Conservation (phyloP, 345 rosid species). For the Camelina hispida region DNA sequence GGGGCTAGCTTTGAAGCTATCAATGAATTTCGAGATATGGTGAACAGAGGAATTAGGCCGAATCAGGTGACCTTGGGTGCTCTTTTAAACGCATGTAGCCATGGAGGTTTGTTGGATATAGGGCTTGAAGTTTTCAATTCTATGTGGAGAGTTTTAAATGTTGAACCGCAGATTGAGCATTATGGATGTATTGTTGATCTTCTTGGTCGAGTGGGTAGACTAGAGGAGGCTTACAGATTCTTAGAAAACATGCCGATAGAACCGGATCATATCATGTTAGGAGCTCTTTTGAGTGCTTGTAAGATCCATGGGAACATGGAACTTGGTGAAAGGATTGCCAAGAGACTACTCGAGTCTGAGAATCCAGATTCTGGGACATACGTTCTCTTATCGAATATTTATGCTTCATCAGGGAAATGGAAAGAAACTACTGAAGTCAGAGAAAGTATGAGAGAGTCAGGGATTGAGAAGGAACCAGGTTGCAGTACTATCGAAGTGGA, state of each 20-base stretch:
- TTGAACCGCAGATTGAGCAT: constrained; percentile 66
- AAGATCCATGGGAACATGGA: constrained; percentile 59
- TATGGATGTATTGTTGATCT: constrained; percentile 72
- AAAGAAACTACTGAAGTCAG: constrained; percentile 57
- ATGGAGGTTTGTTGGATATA: constrained; percentile 62
- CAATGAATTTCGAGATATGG: constrained; percentile 51
- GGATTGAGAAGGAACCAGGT: constrained; percentile 69
- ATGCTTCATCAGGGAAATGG: constrained; percentile 66
- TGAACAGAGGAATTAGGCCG: constrained; percentile 51
- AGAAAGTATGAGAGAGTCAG: constrained; percentile 58
- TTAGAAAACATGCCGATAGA: constrained; percentile 48
- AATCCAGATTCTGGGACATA: constrained; percentile 61
- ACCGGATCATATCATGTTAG: constrained; percentile 66
- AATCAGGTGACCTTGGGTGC: constrained; percentile 61
- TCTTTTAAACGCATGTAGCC: constrained; percentile 69
- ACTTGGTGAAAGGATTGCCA: constrained; percentile 56
- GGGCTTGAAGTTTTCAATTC: constrained; percentile 60
- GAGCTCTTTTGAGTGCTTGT: constrained; percentile 69
- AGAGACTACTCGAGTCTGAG: constrained; percentile 46
- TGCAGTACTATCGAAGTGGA: constrained; percentile 67
- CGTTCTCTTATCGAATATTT: constrained; percentile 56
- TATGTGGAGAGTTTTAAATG: constrained; percentile 52
- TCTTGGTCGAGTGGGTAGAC: constrained; percentile 59
- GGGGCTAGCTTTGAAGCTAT: constrained; percentile 60
- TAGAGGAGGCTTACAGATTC: constrained; percentile 57